Base-by-base conservation (phyloP, 768 basidiomycete genomes). In the Collybia sordida region DNA sequence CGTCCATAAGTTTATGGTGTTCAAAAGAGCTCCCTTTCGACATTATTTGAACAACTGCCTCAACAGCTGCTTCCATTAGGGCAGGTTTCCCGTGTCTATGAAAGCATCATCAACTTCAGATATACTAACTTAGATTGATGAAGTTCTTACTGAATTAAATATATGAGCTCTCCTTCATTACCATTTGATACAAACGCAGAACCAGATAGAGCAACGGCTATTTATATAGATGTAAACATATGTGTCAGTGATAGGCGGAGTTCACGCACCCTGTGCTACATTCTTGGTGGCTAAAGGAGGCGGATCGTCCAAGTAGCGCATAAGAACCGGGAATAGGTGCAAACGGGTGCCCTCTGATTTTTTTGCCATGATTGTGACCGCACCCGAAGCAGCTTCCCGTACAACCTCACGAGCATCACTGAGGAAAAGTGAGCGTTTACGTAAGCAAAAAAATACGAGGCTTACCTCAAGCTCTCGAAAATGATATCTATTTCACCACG, bases 121-220 rank as follows among this genome's bases (percentile, higher is more conserved):
- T 24, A 3, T 42, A 42, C 14, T 14, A 36, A 39, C 6, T 11
- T 21, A 18, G 23, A 45, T 38, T 24, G 35, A 37, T 31, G 21
- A n/a, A 17, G 8, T 2, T 15, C 52, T 48, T 38, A 57, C 58
- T 49, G 31, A 17, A 57, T 52, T 9, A 57, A 34, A 34, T 52
- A 38, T 11, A 59, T 25, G 11, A 59, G 51, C 31, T 54, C 50
- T 14, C 19, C 46, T 48, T 59, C 58, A 21, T 59, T 49, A 14
- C 52, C 52, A 49, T 42, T 47, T 6, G 34, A 46, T 19, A 55
- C 31, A 45, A 59, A 59, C 6, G 52, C 45, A 54, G 27, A 54
- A 2, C 58, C 58, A 12, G 56, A 57, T 15, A 54, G 41, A 38
- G 58, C 51, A 41, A 59, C 55, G 28, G 55, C 57, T 59, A 47